Evolutionary conservation across 2,329 filamentous ascomycete genomes (phyloP).

Genomic region (Talaromyces sp.): DNA sequence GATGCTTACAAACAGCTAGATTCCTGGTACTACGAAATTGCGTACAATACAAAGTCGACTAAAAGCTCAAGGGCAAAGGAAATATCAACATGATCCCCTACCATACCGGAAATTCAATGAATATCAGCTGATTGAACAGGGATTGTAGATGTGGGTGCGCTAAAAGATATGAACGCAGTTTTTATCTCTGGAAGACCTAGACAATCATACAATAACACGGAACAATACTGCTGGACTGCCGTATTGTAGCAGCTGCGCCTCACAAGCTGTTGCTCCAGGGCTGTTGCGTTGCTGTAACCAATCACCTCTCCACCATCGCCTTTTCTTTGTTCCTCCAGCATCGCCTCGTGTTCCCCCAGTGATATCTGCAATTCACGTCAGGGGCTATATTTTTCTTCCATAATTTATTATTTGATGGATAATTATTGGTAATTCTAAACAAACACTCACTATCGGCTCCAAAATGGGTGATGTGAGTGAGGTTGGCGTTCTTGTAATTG

Average conservation of each 20-base stretch:
- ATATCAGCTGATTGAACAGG: too few species aligned
- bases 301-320: neutral
- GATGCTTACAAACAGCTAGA: too few species aligned
- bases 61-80: too few species aligned
- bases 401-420: neutral
- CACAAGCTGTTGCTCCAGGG: neutral
- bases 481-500: constrained; percentile 13
- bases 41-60: too few species aligned
- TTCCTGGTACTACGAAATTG: too few species aligned
- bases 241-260: neutral
- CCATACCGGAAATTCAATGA: too few species aligned
- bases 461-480: constrained; percentile 8
- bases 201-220: neutral
- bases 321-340: neutral
- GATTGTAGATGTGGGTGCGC: too few species aligned
- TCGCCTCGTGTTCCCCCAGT: neutral
- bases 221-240: neutral
- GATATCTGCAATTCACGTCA: too few species aligned
- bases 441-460: neutral
- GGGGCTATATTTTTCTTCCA: neutral
- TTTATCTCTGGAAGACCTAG: neutral
- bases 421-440: neutral
- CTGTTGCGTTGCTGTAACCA: neutral
- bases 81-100: too few species aligned
- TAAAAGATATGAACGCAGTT: too few species aligned